Evolutionary conservation across 75 land plant genomes (phyloP).

Genomic region (Selaginella moellendorffii): DNA sequence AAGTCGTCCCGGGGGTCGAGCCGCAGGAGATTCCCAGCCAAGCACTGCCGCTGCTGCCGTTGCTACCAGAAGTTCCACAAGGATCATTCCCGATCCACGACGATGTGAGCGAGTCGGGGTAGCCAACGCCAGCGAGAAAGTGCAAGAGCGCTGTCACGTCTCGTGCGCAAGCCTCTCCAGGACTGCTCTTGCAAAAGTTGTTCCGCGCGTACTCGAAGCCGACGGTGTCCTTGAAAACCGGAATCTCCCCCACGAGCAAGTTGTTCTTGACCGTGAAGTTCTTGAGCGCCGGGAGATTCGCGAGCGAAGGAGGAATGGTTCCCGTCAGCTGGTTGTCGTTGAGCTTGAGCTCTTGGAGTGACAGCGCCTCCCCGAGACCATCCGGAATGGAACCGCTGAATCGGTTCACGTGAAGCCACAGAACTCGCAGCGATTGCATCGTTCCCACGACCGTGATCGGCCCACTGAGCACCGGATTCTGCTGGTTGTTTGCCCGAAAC

Average conservation of each 20-base stretch:
- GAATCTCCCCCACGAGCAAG: neutral
- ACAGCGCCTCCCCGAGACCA: constrained; percentile 21
- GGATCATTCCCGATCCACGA: constrained; percentile 7
- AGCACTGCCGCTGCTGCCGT: neutral
- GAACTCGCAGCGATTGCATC: constrained; percentile 28
- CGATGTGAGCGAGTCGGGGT: neutral
- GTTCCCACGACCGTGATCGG: constrained; percentile 22
- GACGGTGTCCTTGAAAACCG: neutral
- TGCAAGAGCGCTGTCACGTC: neutral
- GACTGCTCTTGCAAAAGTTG: constrained; percentile 3
- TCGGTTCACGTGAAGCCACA: constrained; percentile 66
- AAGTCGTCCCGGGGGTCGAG: too few relatives aligned
- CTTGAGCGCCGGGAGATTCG: constrained; percentile 16
- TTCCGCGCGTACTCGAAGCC: neutral
- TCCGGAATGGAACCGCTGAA: constrained; percentile 56
- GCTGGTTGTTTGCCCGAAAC: constrained; percentile 5
- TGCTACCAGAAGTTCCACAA: neutral
- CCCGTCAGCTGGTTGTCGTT: constrained; percentile 58
- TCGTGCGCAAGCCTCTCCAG: neutral
- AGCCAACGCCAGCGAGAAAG: neutral
- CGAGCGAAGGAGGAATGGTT: constrained; percentile 34
- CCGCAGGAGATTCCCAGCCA: neutral
- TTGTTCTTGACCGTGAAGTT: neutral
- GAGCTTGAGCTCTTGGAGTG: constrained; percentile 34
- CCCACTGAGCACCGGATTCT: constrained; percentile 9